These are phyloP conservation scores for Funneliformis geosporum DNA, from an alignment of 192 early-diverging fungal genomes.

Conservation along the genomic window DNA sequence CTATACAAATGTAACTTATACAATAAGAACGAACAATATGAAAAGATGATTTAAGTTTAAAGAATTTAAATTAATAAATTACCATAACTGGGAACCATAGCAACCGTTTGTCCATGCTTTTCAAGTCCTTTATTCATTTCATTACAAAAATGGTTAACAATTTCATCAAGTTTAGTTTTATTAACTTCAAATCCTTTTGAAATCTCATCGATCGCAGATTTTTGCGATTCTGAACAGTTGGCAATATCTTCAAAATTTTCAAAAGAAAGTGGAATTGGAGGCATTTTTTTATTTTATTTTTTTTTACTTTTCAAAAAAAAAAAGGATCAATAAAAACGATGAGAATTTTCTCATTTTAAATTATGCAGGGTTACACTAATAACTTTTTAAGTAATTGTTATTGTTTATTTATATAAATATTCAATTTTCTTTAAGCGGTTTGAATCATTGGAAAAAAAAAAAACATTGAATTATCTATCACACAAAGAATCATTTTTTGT, in stretches of 20 bases:
- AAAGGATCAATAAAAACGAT: no score
- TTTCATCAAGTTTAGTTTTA: slow-evolving; percentile 9
- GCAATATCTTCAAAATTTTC: background rate
- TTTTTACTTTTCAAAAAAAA: no score
- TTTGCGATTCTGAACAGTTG: background rate
- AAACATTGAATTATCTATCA: no score
- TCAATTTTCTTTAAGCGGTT: no score
- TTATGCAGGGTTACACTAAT: no score
- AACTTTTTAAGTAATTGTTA: no score
- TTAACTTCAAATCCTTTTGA: slow-evolving; percentile 17
- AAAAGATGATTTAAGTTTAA: background rate
- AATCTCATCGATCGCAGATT: background rate
- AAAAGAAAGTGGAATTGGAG: background rate
- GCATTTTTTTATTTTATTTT: background rate
- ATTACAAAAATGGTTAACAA: slow-evolving; percentile 46
- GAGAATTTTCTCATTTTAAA: no score
- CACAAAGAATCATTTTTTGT: no score
- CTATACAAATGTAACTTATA: slow-evolving; percentile 48
- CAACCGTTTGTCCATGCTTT: slow-evolving; percentile 55
- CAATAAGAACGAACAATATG: background rate
- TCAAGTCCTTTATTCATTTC: slow-evolving; percentile 69
- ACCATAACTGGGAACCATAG: slow-evolving; percentile 92
- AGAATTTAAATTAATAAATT: slow-evolving; percentile 31
- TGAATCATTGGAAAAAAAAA: no score
- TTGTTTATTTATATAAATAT: no score